A percentile compares a stretch with the other conserved stretches of the same genome.
These are phyloP conservation scores for Candida rishiriensis DNA, from an alignment of 805 yeast genomes.

Conservation along the genomic window DNA sequence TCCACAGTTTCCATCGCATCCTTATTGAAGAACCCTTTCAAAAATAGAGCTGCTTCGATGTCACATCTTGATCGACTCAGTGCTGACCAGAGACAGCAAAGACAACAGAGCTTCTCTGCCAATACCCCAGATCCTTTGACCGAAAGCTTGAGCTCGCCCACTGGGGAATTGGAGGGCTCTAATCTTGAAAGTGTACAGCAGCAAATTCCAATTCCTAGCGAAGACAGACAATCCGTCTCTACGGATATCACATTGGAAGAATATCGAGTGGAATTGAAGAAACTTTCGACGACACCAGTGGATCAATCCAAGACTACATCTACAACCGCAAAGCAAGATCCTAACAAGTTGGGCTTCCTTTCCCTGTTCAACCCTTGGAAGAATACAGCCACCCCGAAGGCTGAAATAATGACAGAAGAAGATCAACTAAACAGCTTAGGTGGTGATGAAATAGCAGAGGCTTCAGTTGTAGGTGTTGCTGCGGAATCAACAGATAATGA, in stretches of 20 bases:
- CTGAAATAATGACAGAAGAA: background rate
- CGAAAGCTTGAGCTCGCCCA: no score
- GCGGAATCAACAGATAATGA: no score
- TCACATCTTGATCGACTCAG: background rate
- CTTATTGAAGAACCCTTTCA: slow-evolving; percentile 17
- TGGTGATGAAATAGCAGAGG: background rate
- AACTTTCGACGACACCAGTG: slow-evolving; percentile 4
- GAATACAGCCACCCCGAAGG: background rate
- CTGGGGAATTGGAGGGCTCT: no score
- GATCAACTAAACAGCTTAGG: background rate
- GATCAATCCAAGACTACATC: background rate
- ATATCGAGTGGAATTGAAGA: slow-evolving; percentile 20
- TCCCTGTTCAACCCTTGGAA: slow-evolving; percentile 1
- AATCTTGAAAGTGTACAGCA: background rate
- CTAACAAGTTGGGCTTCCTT: background rate
- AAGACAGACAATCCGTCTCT: background rate
- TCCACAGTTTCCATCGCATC: slow-evolving; percentile 19
- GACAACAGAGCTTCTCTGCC: no score
- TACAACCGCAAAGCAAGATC: background rate
- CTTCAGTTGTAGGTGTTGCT: no score
- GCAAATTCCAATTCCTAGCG: background rate
- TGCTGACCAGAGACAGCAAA: no score
- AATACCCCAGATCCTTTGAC: no score
- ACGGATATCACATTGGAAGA: slow-evolving; percentile 23
- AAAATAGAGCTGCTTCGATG: slow-evolving; percentile 1